These are phyloP conservation scores for Epichloe sibirici DNA, from an alignment of 2,329 filamentous ascomycete genomes.

Conservation along the genomic window DNA sequence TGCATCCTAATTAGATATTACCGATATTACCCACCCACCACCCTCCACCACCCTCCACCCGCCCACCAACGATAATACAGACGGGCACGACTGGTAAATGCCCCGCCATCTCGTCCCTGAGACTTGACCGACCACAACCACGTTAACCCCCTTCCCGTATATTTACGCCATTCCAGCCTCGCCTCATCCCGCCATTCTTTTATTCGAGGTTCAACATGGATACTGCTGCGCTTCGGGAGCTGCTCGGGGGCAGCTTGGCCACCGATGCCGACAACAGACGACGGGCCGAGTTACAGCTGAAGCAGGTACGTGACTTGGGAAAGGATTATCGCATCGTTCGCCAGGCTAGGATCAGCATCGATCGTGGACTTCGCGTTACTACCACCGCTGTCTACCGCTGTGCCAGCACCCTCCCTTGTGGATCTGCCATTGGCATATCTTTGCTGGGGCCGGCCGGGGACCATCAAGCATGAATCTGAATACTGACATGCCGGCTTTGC, in stretches of 20 bases:
- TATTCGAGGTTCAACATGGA: constrained; percentile 43
- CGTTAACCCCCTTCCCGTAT: constrained; percentile 1
- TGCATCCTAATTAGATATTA: background rate
- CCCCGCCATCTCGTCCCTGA: constrained; percentile 5
- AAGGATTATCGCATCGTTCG: background rate
- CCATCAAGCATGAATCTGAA: background rate
- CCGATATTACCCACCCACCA: too few relatives aligned
- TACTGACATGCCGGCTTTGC: constrained; percentile 2
- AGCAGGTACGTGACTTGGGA: constrained; percentile 47
- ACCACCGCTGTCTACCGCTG: background rate
- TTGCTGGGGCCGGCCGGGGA: background rate
- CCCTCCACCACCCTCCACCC: background rate
- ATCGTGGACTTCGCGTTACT: too few relatives aligned
- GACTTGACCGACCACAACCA: constrained; percentile 2
- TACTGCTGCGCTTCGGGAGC: constrained; percentile 59
- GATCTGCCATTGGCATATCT: background rate
- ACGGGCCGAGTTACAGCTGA: constrained; percentile 68
- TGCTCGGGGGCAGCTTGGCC: constrained; percentile 66
- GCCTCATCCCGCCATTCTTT: constrained; percentile 1
- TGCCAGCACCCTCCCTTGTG: background rate
- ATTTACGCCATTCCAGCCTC: background rate
- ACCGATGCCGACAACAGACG: constrained; percentile 62
- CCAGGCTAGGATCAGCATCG: background rate
- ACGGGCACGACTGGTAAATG: background rate
- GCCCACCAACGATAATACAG: background rate